Evolutionary conservation across 805 yeast species (phyloP), one percentile per base, ranked within the genome.

Genomic region (Teunomyces gatunensis): DNA sequence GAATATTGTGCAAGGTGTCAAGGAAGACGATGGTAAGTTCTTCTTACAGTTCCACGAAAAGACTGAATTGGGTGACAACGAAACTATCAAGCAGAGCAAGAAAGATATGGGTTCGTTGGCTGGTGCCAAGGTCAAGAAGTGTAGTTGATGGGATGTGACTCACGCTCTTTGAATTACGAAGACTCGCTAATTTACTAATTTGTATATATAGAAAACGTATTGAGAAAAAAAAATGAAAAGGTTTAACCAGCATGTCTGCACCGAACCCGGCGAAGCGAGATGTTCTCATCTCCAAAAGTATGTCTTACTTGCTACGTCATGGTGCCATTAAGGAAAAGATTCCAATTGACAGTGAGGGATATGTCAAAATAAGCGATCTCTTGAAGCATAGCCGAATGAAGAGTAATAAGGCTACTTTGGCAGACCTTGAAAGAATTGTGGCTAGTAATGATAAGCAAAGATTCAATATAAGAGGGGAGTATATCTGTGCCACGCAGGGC

Each of bases 1-100:
- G 49, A 92, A 92, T 64, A 74, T 92, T n/a, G 97, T 92, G 3
- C 99, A 92, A 68, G 98, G 96, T 6, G 72, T 68, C 51, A 76
- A 68, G 55, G 40, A 44, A 11, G 76, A 73, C 3, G 75, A 69
- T 39, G 77, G 73, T 2, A 76, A 69, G 42, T 80, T 74, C 59
- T 65, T 68, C 44, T 73, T 92, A 57, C 85, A 85, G 54, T 83
- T 92, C 55, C 97, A 89, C 61, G 68, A 80, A 42, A 81, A 85
- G 42, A 87, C 95, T 0, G 98, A 92, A 66, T 71, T 92, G 45
- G 98, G 97, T 15, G 96, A 90, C 61, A 92, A 92, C 63, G 96
- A 90, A 30, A 76, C 82, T 40, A 77, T 88, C 55, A 87, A 85
- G 63, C 78, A 71, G 52, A 68, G 74, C 37, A 62, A 61, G 48